Evolutionary conservation across 1,139 yeast species (phyloP), one percentile per base, ranked within the genome.

Genomic region (Taphrina deformans): DNA sequence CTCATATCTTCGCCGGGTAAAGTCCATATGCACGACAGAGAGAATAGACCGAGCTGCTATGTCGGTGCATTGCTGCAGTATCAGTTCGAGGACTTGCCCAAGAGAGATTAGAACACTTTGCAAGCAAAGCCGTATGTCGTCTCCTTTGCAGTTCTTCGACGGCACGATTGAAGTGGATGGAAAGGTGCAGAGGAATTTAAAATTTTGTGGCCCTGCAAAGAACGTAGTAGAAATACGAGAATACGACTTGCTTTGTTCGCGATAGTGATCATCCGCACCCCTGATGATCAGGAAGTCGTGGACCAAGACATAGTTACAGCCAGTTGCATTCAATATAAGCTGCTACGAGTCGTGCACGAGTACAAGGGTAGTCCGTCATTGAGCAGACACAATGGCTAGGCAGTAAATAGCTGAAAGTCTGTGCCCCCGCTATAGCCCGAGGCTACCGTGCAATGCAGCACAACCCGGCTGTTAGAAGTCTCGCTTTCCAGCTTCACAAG

Each of bases 1-100:
- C 58, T 53, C 58, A 40, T 53, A 53, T 53, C 58, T 53, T 53
- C 58, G 58, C 58, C 58, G 45, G 31, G 58, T 53, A 53, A 53
- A 53, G 58, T 53, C 23, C 58, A 27, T 10, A 14, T 21, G 23
- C 58, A 18, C 23, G 29, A 31, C 33, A 6, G 58, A 7, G 58
- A 53, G 58, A 53, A 53, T 53, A 7, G 16, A 53, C 58, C 58
- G 48, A 53, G 58, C 58, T 53, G 35, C 58, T 53, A 53, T 53
- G 58, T 53, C 48, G 58, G 58, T 53, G 58, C 58, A 53, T 53
- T 53, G 14, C 58, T 53, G 58, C 58, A 35, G 7, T 12, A n/a
- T 1, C 18, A n/a, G 58, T 53, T 53, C 58, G 58, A 53, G 58
- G 58, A 53, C 58, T 53, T 53, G 58, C 58, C 58, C 58, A 53